These are phyloP conservation scores for Barnettozyma wickerhamii DNA, from an alignment of 805 yeast species.

Conservation along the genomic window DNA sequence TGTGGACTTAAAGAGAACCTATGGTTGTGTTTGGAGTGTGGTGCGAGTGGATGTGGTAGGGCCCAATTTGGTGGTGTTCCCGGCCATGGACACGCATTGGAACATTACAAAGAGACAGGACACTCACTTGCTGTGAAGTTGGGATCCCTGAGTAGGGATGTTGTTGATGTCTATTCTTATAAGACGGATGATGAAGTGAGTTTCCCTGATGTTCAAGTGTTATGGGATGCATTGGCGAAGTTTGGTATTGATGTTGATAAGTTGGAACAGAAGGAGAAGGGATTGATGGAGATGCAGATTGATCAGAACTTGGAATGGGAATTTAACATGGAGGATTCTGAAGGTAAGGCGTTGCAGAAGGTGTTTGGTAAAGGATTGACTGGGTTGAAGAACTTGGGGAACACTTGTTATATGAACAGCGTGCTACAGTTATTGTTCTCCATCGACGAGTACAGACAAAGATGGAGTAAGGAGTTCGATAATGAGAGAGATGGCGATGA, in stretches of 20 bases:
- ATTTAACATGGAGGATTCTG: conserved; percentile 68
- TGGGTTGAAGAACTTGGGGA: conserved; percentile 87
- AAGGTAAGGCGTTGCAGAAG: conserved; percentile 61
- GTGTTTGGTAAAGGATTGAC: conserved; percentile 74
- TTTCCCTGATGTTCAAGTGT: conserved; percentile 46
- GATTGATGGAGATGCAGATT: conserved; percentile 80
- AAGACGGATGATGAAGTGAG: conserved; percentile 83
- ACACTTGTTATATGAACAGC: conserved; percentile 86
- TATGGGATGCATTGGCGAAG: conserved; percentile 31
- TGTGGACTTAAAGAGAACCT: conserved; percentile 73
- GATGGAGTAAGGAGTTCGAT: conserved; percentile 28
- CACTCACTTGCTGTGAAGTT: conserved; percentile 88
- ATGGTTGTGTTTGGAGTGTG: conserved; percentile 93
- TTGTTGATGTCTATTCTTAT: conserved; percentile 88
- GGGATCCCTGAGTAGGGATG: conserved; percentile 78
- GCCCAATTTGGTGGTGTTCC: conserved; percentile 89
- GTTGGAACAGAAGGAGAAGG: conserved; percentile 75
- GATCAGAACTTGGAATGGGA: conserved; percentile 95
- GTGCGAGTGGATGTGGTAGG: conserved; percentile 91
- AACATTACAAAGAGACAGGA: conserved; percentile 52
- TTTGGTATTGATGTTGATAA: conserved; percentile 63
- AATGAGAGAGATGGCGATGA: conserved; percentile 31
- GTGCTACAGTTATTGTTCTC: conserved; percentile 67
- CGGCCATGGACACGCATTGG: conserved; percentile 90
- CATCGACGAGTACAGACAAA: conserved; percentile 28